Evolutionary conservation across 371 early-diverging fungal genomes (phyloP).

Genomic region (Thermomucor indicae-seudaticae): DNA sequence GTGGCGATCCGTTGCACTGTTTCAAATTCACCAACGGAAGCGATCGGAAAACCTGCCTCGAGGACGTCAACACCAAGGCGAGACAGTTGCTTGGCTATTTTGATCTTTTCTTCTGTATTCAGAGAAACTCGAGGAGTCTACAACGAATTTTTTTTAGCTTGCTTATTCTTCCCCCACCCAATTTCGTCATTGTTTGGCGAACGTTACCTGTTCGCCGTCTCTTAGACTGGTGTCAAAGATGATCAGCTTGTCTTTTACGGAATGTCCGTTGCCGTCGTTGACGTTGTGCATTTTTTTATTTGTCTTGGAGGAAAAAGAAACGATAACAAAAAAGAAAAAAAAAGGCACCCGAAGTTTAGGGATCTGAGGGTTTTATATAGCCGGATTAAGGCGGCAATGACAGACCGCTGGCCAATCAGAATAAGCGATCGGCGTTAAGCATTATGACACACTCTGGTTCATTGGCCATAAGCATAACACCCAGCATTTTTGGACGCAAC

Average conservation of each 20-base stretch:
- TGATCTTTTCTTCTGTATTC: conserved; percentile 87
- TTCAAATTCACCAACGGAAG: conserved; percentile 91
- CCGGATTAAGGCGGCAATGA: too few species aligned
- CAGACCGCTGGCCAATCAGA: too few species aligned
- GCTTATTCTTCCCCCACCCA: not conserved
- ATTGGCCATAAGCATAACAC: too few species aligned
- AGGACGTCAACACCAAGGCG: conserved; percentile 91
- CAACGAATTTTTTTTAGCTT: not conserved
- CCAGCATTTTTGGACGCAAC: too few species aligned
- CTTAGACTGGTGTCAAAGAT: conserved; percentile 94
- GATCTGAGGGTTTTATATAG: too few species aligned
- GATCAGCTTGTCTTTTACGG: conserved; percentile 70
- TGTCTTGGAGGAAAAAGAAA: not conserved
- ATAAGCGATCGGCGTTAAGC: too few species aligned
- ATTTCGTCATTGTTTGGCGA: not conserved
- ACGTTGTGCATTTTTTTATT: too few species aligned
- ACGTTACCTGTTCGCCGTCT: conserved; percentile 89
- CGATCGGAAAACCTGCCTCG: conserved; percentile 94
- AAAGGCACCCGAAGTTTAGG: not conserved
- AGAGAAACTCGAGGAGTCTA: conserved; percentile 96
- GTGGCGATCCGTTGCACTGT: conserved; percentile 91
- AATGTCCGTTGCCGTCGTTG: conserved; percentile 5
- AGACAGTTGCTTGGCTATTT: conserved; percentile 88
- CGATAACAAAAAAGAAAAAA: not conserved
- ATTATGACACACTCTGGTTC: too few species aligned